Base-by-base conservation (phyloP, 148 eudicot genomes). In the Vaccinium myrtillus region DNA sequence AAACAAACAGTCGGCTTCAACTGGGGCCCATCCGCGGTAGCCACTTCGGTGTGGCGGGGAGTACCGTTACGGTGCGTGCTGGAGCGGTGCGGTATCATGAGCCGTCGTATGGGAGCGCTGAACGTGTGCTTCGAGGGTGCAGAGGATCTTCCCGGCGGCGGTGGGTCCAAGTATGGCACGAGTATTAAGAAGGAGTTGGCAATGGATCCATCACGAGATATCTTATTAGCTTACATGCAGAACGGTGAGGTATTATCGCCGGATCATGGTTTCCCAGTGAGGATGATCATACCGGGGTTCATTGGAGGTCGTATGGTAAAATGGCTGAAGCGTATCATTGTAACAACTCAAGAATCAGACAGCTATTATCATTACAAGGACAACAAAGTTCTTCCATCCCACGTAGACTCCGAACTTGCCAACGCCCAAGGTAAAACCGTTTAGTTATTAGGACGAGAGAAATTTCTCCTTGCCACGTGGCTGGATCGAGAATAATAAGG, bases 231-330 rank as follows among this genome's bases (percentile, higher is more conserved):
- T 0, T 97, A 93, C 86, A 92, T 93, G 97, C 99, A 96, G 48
- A 96, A 96, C 79, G 99, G 99, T 0, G 94, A 94, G 54, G 59
- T 23, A 1, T 82, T 94, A 59, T 8, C 61, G 13, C 97, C 98
- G 6, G 99, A 96, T 76, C 99, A 96, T 5, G 99, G 98, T 2
- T 96, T 91, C 21, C 99, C 98, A 1, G 84, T 96, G 3, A 78
- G 98, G 70, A 87, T 96, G 87, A 94, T 96, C 1, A 93, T 96
- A 8, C 98, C 98, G 16, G 99, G 99, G 1, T 94, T 89, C 56
- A 93, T 96, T 6, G 99, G 98, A 0, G 99, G 99, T 0, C 87
- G 98, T 6, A 96, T 96, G 99, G 97, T 96, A 6, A 96, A 96
- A 80, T 96, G 99, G 98, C 82, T 96, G 53, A 94, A 90, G 87